phyloP scores from a whole-genome alignment of 2,329 filamentous ascomycete species.

The Fusarium papillatum region DNA sequence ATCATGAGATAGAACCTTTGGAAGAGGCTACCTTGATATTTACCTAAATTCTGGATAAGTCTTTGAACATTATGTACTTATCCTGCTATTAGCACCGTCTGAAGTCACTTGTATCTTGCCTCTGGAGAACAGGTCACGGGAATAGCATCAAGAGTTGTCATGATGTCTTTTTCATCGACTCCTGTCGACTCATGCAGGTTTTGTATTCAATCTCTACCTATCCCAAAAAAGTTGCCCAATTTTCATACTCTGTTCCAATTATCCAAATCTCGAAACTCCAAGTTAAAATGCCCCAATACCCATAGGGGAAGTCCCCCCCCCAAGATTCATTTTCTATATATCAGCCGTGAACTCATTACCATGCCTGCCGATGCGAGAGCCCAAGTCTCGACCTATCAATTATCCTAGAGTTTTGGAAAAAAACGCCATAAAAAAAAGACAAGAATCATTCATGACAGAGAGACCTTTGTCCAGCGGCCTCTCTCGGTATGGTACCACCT shows the following conservation, averaged over 20 bases:
- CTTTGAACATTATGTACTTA: background rate
- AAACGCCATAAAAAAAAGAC: background rate
- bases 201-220: conserved; percentile 5
- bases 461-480: conserved; percentile 55
- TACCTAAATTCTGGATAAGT: background rate
- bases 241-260: background rate
- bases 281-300: background rate
- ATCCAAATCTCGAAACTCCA: conserved; percentile 16
- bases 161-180: background rate
- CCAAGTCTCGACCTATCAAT: background rate
- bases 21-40: background rate
- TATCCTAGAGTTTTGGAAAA: background rate
- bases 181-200: background rate
- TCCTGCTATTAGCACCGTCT: background rate
- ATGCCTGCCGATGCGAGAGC: background rate
- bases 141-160: background rate
- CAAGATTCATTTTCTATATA: conserved; percentile 13
- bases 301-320: background rate
- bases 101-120: background rate
- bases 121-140: background rate
- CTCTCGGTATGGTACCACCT: conserved; percentile 66
- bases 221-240: background rate
- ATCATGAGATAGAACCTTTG: background rate
- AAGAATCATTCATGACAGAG: conserved; percentile 28
- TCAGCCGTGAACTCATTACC: conserved; percentile 34